A percentile compares a stretch with the other conserved stretches of the same genome.
These are phyloP conservation scores for Penicillium bovifimosum DNA, from an alignment of 495 filamentous ascomycete genomes.

Conservation along the genomic window DNA sequence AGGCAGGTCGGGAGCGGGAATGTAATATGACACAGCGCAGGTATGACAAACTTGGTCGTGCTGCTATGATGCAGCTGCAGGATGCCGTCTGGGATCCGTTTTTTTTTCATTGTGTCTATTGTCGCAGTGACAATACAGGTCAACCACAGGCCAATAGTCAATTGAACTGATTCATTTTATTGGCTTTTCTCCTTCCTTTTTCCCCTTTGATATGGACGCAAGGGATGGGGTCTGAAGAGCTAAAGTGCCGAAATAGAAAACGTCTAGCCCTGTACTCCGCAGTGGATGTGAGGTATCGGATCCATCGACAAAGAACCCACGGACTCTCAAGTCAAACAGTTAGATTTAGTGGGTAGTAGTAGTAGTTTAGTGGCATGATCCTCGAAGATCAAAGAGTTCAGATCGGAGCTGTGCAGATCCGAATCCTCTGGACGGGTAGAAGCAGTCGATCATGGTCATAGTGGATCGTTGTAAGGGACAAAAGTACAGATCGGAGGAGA, in stretches of 20 bases:
- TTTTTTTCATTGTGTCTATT: neutral
- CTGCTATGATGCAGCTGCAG: neutral
- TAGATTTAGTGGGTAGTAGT: no score
- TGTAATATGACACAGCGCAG: constrained; percentile 25
- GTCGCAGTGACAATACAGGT: neutral
- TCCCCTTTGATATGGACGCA: neutral
- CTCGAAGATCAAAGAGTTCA: neutral
- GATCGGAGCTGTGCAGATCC: constrained; percentile 13
- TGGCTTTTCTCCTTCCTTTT: constrained; percentile 1
- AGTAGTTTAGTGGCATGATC: neutral
- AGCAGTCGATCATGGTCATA: constrained; percentile 18
- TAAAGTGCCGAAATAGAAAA: constrained; percentile 11
- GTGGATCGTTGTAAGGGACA: neutral
- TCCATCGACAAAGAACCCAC: neutral
- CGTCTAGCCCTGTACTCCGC: constrained; percentile 2
- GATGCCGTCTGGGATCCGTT: neutral
- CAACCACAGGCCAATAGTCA: neutral
- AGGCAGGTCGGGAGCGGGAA: constrained; percentile 7
- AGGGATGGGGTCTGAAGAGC: neutral
- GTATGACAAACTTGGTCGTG: neutral
- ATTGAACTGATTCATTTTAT: neutral
- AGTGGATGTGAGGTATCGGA: constrained; percentile 26
- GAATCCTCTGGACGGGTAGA: constrained; percentile 15
- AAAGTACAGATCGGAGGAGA: neutral
- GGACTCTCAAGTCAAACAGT: neutral